Evolutionary conservation across 768 basidiomycete species (phyloP).

Genomic region (Psilocybe tampanensis): DNA sequence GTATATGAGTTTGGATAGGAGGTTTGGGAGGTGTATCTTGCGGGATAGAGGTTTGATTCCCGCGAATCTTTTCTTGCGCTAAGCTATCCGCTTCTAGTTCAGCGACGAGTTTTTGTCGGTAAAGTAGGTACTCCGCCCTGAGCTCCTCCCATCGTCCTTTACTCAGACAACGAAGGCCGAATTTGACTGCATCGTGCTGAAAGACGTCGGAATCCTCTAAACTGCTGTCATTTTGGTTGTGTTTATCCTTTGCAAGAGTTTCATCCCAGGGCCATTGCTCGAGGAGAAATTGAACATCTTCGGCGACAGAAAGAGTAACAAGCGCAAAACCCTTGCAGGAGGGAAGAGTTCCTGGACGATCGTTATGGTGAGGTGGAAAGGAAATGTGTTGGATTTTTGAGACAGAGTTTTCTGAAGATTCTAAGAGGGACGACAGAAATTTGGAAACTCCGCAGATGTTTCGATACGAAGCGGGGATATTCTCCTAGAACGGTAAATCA

Average conservation of each 20-base stretch:
- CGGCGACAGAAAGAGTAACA: conserved; percentile 48
- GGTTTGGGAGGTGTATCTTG: neutral
- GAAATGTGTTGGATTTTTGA: conserved; percentile 51
- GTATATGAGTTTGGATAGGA: neutral
- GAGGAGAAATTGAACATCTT: conserved; percentile 45
- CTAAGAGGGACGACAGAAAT: conserved; percentile 44
- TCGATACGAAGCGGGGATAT: conserved; percentile 59
- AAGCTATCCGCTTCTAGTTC: conserved; percentile 38
- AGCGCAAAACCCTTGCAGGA: conserved; percentile 80
- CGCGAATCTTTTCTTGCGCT: neutral
- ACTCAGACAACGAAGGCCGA: conserved; percentile 58
- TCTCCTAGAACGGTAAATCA: conserved; percentile 56
- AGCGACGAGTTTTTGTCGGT: conserved; percentile 56
- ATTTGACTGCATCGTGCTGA: conserved; percentile 48
- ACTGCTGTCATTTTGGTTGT: conserved; percentile 3
- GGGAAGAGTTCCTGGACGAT: conserved; percentile 53
- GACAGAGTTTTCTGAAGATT: conserved; percentile 6
- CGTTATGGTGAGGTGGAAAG: conserved; percentile 66
- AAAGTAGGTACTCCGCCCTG: conserved; percentile 69
- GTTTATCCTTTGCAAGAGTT: neutral
- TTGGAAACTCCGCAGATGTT: conserved; percentile 49
- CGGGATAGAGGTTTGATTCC: neutral
- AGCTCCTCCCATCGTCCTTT: conserved; percentile 66
- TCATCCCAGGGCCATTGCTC: conserved; percentile 64
- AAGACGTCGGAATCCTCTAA: neutral